Conservation (phyloP, 2,329 filamentous ascomycete species). For the Sporothrix luriei region DNA sequence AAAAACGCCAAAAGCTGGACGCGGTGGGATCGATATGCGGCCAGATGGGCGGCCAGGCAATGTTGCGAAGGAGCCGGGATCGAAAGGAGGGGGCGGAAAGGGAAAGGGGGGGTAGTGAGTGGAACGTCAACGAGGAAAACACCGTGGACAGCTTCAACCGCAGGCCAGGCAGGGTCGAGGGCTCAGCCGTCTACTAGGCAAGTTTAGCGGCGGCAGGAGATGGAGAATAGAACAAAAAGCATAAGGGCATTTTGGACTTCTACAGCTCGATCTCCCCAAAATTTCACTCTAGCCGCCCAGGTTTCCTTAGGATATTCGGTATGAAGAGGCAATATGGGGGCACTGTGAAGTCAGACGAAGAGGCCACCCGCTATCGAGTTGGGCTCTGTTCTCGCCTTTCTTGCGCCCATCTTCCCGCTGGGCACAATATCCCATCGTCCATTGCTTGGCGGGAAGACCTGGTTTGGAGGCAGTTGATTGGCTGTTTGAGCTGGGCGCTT, state of each 20-base stretch:
- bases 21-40: constrained; percentile 35
- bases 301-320: constrained; percentile 1
- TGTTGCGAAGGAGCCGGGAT: constrained; percentile 27
- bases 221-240: background rate
- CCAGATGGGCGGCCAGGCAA: constrained; percentile 32
- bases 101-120: constrained; percentile 26
- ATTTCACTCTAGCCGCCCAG: constrained; percentile 31
- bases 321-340: background rate
- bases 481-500: constrained; percentile 33
- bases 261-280: background rate
- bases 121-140: constrained; percentile 17
- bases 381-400: background rate
- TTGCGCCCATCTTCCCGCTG: constrained; percentile 13
- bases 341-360: background rate
- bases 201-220: constrained; percentile 33
- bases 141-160: constrained; percentile 15
- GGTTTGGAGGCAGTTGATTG: constrained; percentile 30
- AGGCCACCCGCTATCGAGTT: constrained; percentile 8
- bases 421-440: constrained; percentile 10
- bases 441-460: constrained; percentile 29
- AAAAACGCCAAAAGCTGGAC: constrained; percentile 30
- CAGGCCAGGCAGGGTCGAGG: constrained; percentile 23
- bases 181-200: constrained; percentile 32
- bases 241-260: background rate
- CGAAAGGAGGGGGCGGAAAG: constrained; percentile 27